Evolutionary conservation across 805 yeast species (phyloP), one percentile per base, ranked within the genome.

Genomic region (Candida chauliodis): DNA sequence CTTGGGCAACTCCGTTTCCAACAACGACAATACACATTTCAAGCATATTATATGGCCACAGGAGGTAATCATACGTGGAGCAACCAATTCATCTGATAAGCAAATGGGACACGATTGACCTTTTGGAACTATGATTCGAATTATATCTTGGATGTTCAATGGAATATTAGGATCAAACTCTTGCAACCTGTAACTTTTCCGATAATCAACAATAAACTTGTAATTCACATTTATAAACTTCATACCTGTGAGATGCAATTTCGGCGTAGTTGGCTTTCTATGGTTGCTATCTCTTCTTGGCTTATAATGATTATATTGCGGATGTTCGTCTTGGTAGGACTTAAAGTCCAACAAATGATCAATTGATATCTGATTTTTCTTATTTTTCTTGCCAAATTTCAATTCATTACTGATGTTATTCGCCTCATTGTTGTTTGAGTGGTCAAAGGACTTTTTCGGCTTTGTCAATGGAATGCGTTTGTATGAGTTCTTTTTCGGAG

Each of bases 21-120:
- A 63, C 50, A 85, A 76, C 31, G 89, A 76, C 39, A 89, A 58
- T 21, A 91, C 59, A 58, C 99, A 93, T 10, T 89, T 78, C 39
- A 78, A 71, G 55, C 99, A 93, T 52, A 93, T 78, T 11, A 89
- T 73, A 55, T 93, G 99, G 4, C 99, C 99, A 64, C 99, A 93
- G 9, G 80, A 74, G 4, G 70, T 64, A 20, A 88, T 80, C 98
- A 93, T 95, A 39, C 98, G 69, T 2, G 99, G 97, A 0, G 97
- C 96, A 13, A 84, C 76, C 10, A 93, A 85, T 10, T 79, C 81
- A 36, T 87, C 95, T 22, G 81, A 73, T 10, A 93, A 66, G 57
- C 99, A 93, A 19, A 93, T 91, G 0, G 99, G 98, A 55, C 99
- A 93, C 26, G 81, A 79, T 48, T 82, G 82, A 1, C 83, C 81